Base-by-base conservation (phyloP, 2,329 filamentous ascomycete species). In the Onygenales sp. region DNA sequence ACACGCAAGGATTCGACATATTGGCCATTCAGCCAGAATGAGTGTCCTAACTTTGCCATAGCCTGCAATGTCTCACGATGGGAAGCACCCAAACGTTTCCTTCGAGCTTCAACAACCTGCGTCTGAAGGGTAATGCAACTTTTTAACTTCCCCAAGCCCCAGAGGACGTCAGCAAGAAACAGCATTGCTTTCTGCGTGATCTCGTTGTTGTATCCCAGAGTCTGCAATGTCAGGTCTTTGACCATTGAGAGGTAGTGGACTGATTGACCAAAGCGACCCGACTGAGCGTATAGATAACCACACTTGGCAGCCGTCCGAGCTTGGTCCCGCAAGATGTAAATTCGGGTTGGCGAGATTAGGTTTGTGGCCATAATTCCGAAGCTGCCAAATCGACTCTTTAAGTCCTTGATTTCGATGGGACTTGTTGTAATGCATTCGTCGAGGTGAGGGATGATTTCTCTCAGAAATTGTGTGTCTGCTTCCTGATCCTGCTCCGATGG, bases 11-110 rank as follows among this genome's bases (percentile, higher is more conserved):
- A 56, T 32, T 63, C 61, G n/a, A 52, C 41, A 27, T 55, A 53
- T 50, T 51, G 52, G 6, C 59, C 58, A 53, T 57, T 32, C 13
- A 57, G 27, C 49, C 58, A 59, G 48, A 59, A 62, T 10, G 62
- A 62, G 27, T 61, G 58, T 9, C 59, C 61, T 10, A 67, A 53
- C 35, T 61, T 63, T 54, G 65, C 66, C 63, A 66, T 66, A 2
- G 64, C 60, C 48, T 51, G 58, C 11, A 68, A 55, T 7, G 65
- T 68, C 31, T 61, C 55, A 43, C 60, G 64, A 52, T 64, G 58
- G 42, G 60, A 56, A 3, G 54, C 33, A 9, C 63, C 64, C 4
- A 64, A 44, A 9, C 51, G 14, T 32, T 56, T 47, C 6, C 10
- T 51, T n/a, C 49, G 47, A 11, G 50, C 38, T 47, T 58, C 50